phyloP scores from a whole-genome alignment of 2,329 filamentous ascomycete species.

The Gyromitra esculenta region DNA sequence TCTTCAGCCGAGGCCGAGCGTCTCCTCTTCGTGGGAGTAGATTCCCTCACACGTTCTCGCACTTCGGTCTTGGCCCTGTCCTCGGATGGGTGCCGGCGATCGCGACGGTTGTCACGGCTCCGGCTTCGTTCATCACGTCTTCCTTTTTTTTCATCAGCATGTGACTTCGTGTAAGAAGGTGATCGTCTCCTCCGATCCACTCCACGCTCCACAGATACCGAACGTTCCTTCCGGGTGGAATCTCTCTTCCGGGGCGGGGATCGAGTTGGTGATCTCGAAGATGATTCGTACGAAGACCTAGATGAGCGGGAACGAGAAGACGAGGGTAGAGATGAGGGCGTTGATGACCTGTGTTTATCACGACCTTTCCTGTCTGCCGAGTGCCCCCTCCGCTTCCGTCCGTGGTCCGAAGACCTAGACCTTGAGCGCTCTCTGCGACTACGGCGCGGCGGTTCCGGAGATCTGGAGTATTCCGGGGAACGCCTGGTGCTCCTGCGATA shows the following conservation, averaged over 20 bases:
- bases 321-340: constrained; percentile 49
- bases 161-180: constrained; percentile 51
- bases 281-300: constrained; percentile 58
- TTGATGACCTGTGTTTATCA: constrained; percentile 57
- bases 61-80: constrained; percentile 28
- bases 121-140: constrained; percentile 52
- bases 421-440: constrained; percentile 54
- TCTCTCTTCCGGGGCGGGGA: constrained; percentile 54
- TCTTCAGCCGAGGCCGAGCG: constrained; percentile 38
- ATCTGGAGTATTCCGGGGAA: constrained; percentile 57
- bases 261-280: constrained; percentile 54
- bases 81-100: constrained; percentile 38
- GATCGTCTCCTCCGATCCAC: constrained; percentile 49
- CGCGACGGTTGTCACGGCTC: constrained; percentile 42
- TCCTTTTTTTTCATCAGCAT: constrained; percentile 53
- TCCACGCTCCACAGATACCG: constrained; percentile 49
- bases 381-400: constrained; percentile 50
- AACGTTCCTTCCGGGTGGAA: constrained; percentile 53
- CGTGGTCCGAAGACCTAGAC: constrained; percentile 57
- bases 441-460: constrained; percentile 57
- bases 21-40: constrained; percentile 47
- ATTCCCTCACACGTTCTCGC: constrained; percentile 26
- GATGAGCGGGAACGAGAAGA: constrained; percentile 57
- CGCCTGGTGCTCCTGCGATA: constrained; percentile 57
- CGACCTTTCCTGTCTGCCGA: constrained; percentile 55